Conservation (phyloP, 1,139 yeast genomes). For the Saccharomyces pastorianus region DNA sequence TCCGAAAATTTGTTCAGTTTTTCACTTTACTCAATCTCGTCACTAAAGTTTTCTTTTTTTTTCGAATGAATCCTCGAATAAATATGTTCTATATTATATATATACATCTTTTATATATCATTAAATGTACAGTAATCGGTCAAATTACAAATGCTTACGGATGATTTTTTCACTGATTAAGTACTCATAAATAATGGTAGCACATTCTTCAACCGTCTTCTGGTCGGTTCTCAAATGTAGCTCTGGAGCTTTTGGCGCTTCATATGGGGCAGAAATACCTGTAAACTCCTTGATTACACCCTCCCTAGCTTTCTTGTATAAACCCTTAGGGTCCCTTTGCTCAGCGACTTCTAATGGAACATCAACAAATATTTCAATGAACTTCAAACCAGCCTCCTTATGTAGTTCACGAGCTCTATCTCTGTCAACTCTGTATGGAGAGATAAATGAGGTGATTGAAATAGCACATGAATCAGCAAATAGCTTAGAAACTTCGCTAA, state of each 20-base stretch:
- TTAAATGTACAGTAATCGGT: background rate
- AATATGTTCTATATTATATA: background rate
- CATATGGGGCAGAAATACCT: slow-evolving; percentile 93
- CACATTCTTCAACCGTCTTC: slow-evolving; percentile 70
- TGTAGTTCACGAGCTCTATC: slow-evolving; percentile 79
- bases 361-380: slow-evolving; percentile 84
- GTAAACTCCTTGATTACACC: slow-evolving; percentile 92
- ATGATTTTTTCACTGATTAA: slow-evolving; percentile 46
- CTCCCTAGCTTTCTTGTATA: slow-evolving; percentile 92
- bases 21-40: background rate
- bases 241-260: slow-evolving; percentile 81
- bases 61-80: background rate
- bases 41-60: background rate
- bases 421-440: slow-evolving; percentile 83
- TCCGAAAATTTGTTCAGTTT: background rate
- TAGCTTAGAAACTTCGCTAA: slow-evolving; percentile 85
- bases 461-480: slow-evolving; percentile 85
- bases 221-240: slow-evolving; percentile 70
- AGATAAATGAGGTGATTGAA: slow-evolving; percentile 82
- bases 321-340: slow-evolving; percentile 93
- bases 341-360: slow-evolving; percentile 92
- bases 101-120: background rate
- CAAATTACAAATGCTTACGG: background rate
- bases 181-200: slow-evolving; percentile 61
- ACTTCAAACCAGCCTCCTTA: slow-evolving; percentile 64